These are phyloP conservation scores for Paradendryphiella salina DNA, from an alignment of 2,329 filamentous ascomycete genomes.

Conservation along the genomic window DNA sequence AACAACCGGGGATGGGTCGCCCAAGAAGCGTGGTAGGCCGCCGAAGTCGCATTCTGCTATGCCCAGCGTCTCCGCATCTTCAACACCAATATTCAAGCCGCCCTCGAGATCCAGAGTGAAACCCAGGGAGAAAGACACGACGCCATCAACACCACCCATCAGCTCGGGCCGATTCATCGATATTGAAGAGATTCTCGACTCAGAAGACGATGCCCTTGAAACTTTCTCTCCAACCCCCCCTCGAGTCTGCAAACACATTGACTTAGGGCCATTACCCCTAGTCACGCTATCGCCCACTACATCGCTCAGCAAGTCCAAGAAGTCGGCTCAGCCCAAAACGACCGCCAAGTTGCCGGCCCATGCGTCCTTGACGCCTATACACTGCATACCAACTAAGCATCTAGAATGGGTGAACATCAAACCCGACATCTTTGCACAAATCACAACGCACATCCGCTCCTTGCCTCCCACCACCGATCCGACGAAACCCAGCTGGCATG, in stretches of 20 bases:
- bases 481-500: constrained; percentile 70
- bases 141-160: constrained; percentile 19
- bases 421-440: constrained; percentile 50
- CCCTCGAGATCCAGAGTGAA: constrained; percentile 3
- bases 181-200: constrained; percentile 48
- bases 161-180: constrained; percentile 34
- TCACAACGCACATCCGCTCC: constrained; percentile 54
- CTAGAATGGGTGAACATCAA: constrained; percentile 43
- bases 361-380: constrained; percentile 11
- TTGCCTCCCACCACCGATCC: constrained; percentile 48
- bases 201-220: constrained; percentile 41
- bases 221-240: constrained; percentile 43
- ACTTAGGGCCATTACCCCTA: constrained; percentile 25
- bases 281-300: constrained; percentile 2
- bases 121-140: background rate
- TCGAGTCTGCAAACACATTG: constrained; percentile 22
- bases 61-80: constrained; percentile 3
- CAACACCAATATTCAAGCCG: constrained; percentile 6
- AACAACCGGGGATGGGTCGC: constrained; percentile 2
- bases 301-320: constrained; percentile 1
- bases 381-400: constrained; percentile 18
- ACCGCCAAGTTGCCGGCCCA: background rate
- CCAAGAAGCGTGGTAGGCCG: constrained; percentile 29
- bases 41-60: constrained; percentile 23
- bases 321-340: background rate